These are phyloP conservation scores for Fragaria vesca DNA, from an alignment of 306 rosid genomes.

Conservation along the genomic window DNA sequence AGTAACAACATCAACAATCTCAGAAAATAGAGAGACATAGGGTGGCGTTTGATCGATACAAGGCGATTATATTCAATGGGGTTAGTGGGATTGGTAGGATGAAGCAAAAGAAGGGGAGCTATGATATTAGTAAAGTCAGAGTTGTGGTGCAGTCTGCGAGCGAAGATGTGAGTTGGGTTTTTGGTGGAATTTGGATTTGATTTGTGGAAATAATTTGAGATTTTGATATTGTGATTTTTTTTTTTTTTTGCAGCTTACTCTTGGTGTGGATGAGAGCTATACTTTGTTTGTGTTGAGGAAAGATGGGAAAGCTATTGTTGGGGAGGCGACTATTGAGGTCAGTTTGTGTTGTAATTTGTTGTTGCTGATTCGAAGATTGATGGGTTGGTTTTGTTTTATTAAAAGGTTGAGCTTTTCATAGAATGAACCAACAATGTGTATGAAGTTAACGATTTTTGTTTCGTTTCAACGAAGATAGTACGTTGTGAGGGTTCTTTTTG, in stretches of 20 bases:
- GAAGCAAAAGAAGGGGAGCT: constrained; percentile 29
- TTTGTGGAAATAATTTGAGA: constrained; percentile 6
- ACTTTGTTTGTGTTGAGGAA: constrained; percentile 51
- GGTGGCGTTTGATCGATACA: constrained; percentile 73
- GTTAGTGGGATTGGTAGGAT: constrained; percentile 33
- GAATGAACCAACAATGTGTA: neutral
- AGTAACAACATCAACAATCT: too few species aligned
- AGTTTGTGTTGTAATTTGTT: constrained; percentile 9
- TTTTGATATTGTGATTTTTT: constrained; percentile 8
- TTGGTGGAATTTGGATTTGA: neutral
- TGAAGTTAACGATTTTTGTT: neutral
- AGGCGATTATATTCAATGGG: constrained; percentile 54
- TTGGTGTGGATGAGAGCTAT: constrained; percentile 95
- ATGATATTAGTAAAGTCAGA: constrained; percentile 51
- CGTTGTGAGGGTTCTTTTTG: too few species aligned
- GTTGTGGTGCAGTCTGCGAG: constrained; percentile 48
- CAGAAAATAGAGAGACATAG: too few species aligned
- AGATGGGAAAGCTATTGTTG: constrained; percentile 45
- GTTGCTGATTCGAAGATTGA: neutral
- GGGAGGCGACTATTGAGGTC: constrained; percentile 72
- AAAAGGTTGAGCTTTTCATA: neutral
- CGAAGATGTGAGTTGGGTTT: constrained; percentile 50
- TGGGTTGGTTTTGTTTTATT: neutral
- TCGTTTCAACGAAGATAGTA: too few species aligned
- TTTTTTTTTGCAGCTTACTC: constrained; percentile 59